Evolutionary conservation across 1,139 yeast species (phyloP).

Genomic region (Chernovozyma sophiae-reginae): DNA sequence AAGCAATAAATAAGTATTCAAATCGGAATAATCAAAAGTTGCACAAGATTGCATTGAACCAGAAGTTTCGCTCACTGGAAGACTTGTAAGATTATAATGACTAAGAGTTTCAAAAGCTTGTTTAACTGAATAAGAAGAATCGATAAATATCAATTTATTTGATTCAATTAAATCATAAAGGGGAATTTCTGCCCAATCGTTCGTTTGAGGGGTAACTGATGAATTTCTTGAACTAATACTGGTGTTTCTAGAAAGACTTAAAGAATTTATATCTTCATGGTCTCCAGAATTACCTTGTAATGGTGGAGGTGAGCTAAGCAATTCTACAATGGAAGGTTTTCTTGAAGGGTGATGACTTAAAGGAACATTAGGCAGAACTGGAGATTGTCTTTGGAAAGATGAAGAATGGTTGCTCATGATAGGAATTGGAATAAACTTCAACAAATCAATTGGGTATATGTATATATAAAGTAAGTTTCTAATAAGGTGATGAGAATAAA

Average conservation of each 20-base stretch:
- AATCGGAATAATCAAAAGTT: conserved; percentile 88
- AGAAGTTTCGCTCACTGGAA: conserved; percentile 59
- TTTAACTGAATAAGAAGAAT: conserved; percentile 65
- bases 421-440: no score
- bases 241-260: conserved; percentile 43
- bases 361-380: conserved; percentile 6
- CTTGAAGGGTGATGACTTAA: conserved; percentile 28
- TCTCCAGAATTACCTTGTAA: conserved; percentile 28
- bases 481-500: no score
- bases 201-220: conserved; percentile 11
- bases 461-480: no score
- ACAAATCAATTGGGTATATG: no score
- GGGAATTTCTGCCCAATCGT: conserved; percentile 72
- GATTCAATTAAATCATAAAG: conserved; percentile 73
- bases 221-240: conserved; percentile 35
- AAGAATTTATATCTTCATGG: conserved; percentile 32
- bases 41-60: conserved; percentile 51
- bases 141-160: conserved; percentile 70
- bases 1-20: conserved; percentile 75
- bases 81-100: conserved; percentile 69
- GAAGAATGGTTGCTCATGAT: conserved; percentile 7
- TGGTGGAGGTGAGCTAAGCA: conserved; percentile 82
- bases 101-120: conserved; percentile 78
- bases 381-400: conserved; percentile 8
- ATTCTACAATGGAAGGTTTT: conserved; percentile 76